A percentile compares a stretch with the other conserved stretches of the same genome.
phyloP scores from a whole-genome alignment of 1,284 basidiomycete genomes.

The Ustilago curta region DNA sequence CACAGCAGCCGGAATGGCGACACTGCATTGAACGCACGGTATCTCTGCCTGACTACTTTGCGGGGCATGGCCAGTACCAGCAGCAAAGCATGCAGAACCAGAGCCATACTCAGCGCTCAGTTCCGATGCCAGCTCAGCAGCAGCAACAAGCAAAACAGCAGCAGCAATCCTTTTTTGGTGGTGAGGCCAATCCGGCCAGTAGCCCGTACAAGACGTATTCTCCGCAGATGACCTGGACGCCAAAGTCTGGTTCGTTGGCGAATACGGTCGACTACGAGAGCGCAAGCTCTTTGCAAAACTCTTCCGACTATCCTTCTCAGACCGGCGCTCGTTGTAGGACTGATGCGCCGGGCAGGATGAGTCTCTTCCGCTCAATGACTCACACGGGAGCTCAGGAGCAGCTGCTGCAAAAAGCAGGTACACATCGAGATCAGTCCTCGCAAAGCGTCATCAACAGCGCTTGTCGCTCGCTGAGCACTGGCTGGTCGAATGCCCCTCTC shows the following conservation, averaged over 20 bases:
- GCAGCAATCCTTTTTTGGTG: slow-evolving; percentile 2
- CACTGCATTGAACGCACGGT: slow-evolving; percentile 6
- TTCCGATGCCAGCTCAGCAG: slow-evolving; percentile 1
- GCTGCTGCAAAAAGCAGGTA: neutral
- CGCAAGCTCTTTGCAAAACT: neutral
- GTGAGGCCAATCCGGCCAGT: slow-evolving; percentile 1
- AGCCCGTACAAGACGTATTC: slow-evolving; percentile 25
- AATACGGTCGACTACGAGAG: slow-evolving; percentile 1
- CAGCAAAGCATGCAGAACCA: slow-evolving; percentile 6
- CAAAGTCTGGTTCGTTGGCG: neutral
- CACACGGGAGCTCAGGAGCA: slow-evolving; percentile 4
- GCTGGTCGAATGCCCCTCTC: slow-evolving; percentile 5
- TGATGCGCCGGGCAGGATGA: neutral
- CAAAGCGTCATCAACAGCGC: neutral
- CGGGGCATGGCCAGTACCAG: neutral
- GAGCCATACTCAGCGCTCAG: neutral
- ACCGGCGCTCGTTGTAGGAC: neutral
- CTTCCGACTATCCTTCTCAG: slow-evolving; percentile 6
- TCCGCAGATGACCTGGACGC: slow-evolving; percentile 11
- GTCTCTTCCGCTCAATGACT: slow-evolving; percentile 17
- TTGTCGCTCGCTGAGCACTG: neutral
- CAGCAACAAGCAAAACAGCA: too few species aligned
- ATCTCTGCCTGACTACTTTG: slow-evolving; percentile 1
- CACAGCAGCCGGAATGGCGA: slow-evolving; percentile 26
- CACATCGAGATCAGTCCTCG: neutral